These are phyloP conservation scores for Russula sp. DNA, from an alignment of 768 basidiomycete genomes.

Conservation along the genomic window DNA sequence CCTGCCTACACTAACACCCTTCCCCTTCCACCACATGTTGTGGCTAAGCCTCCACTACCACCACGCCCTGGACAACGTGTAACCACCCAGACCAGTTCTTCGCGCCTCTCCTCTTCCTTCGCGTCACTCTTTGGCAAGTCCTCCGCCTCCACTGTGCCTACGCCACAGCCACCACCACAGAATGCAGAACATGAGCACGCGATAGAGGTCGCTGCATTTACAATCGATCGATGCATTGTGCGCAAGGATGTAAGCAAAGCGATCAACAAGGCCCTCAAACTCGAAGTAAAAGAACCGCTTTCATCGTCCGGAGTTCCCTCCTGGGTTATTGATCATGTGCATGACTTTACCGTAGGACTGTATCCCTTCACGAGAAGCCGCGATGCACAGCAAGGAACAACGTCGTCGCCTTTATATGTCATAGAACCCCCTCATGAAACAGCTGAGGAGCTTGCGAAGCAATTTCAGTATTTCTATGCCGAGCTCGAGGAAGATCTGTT, in stretches of 20 bases:
- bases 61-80: slow-evolving; percentile 33
- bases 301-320: slow-evolving; percentile 44
- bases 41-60: slow-evolving; percentile 34
- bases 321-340: slow-evolving; percentile 63
- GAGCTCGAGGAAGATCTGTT: slow-evolving; percentile 63
- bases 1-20: slow-evolving; percentile 41
- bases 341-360: slow-evolving; percentile 51
- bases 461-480: slow-evolving; percentile 70
- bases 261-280: slow-evolving; percentile 51
- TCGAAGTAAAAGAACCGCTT: slow-evolving; percentile 51
- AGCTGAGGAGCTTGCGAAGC: slow-evolving; percentile 50
- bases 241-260: slow-evolving; percentile 52
- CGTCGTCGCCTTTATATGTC: slow-evolving; percentile 35
- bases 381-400: slow-evolving; percentile 14
- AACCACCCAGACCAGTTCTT: slow-evolving; percentile 28
- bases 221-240: slow-evolving; percentile 52
- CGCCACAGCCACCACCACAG: slow-evolving; percentile 23
- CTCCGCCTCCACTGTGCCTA: slow-evolving; percentile 23
- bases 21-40: slow-evolving; percentile 37
- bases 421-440: slow-evolving; percentile 47
- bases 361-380: slow-evolving; percentile 52
- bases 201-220: slow-evolving; percentile 59
- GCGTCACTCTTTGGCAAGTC: slow-evolving; percentile 31
- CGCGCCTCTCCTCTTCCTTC: slow-evolving; percentile 32
- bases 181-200: slow-evolving; percentile 37